Evolutionary conservation across 164 flowering plant genomes (phyloP), one percentile per base, ranked within the genome.

Genomic region (Cinnamomum micranthum): DNA sequence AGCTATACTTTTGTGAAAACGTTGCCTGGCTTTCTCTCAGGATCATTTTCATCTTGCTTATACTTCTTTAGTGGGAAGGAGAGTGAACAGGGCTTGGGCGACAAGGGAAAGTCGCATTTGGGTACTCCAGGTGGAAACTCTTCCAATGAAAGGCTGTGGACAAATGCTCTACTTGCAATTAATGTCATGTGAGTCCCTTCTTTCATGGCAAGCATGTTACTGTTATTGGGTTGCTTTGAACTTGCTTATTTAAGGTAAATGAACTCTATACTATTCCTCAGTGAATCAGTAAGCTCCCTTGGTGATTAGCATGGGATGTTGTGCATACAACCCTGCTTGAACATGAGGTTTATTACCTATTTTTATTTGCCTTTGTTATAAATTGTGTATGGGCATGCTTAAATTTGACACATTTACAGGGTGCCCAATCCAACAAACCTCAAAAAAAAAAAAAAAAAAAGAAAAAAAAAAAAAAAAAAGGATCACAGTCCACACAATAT

Each of bases 131-230:
- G 80, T 28, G 75, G 79, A 80, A 84, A 75, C 68, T 70, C 84
- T 11, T 76, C 73, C 20, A 74, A 71, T 77, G 78, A 82, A 74
- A 85, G 98, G 75, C 74, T 66, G 62, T 88, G 87, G 91, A 94
- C 95, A 28, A 85, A 85, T 73, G 65, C 87, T 52, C 86, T 92
- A 59, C 86, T 94, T 72, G 94, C 86, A 27, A 41, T 81, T 71
- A 92, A 94, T 83, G 81, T 90, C 35, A 58, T 90, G 98, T 94
- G 77, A 88, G 97, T 87, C 51, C 75, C 65, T 65, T 17, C 27
- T 62, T 25, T 72, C 51, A 14, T 27, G 60, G 35, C 33, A 67
- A 67, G 14, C 20, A 31, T 55, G 60, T 15, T 55, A 15, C 50
- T 67, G 20, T 19, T 31, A 31, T 4, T 28, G 14, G 28, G 69